A percentile compares a stretch with the other conserved stretches of the same genome.
Conservation (phyloP, 176 grass and related monocot genomes). For the Musa acuminata region DNA sequence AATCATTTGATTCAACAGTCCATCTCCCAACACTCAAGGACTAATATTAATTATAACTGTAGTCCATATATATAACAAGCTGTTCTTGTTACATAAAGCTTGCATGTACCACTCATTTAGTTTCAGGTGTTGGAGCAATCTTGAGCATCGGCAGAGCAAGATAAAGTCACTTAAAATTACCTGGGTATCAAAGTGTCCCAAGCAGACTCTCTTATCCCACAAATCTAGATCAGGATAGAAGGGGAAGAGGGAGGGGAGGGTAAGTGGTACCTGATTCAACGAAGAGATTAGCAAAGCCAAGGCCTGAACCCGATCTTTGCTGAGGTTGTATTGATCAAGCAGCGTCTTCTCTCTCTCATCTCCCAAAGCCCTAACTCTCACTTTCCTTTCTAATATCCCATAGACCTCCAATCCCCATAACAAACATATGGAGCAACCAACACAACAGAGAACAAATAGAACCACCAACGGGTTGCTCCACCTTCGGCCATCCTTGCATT, state of each 20-base stretch:
- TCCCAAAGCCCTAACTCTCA: constrained; percentile 9
- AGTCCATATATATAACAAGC: not conserved
- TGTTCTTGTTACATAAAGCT: not conserved
- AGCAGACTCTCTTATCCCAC: not conserved
- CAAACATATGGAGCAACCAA: constrained; percentile 1
- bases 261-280: constrained; percentile 32
- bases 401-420: constrained; percentile 8
- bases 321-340: constrained; percentile 40
- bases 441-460: constrained; percentile 30
- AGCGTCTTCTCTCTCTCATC: constrained; percentile 18
- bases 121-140: not conserved
- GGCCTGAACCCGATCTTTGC: constrained; percentile 37
- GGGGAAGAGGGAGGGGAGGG: not conserved
- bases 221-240: not conserved
- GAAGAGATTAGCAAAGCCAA: constrained; percentile 34
- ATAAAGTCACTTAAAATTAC: not conserved
- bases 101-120: not conserved
- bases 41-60: not conserved
- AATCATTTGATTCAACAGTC: not conserved
- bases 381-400: constrained; percentile 11
- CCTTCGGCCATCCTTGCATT: constrained; percentile 24
- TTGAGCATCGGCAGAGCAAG: not conserved
- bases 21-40: not conserved
- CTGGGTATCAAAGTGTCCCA: not conserved
- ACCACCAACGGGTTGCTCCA: constrained; percentile 15